Evolutionary conservation across 176 grass and related monocot genomes (phyloP), one percentile per base, ranked within the genome.

Genomic region (Carex pumila): DNA sequence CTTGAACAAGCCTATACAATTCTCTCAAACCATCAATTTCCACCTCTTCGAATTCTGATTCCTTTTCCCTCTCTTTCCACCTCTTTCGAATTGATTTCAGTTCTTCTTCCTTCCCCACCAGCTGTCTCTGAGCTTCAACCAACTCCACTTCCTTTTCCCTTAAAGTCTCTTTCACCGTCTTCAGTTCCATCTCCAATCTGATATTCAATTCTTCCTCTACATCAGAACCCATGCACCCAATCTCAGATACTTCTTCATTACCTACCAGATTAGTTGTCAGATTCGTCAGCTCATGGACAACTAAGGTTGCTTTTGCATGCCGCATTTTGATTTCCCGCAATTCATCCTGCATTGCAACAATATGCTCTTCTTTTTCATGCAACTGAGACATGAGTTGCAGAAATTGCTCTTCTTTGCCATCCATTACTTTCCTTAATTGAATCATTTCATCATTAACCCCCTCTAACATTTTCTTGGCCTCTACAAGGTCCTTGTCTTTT

Each of bases 401-500:
- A 79, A 84, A 65, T 41, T 88, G 43, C 30, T 88, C 49, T 84
- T 88, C 86, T 79, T 84, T 88, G 31, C 71, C 76, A 37, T 68
- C 77, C 11, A 70, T 78, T 79, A 84, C 37, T 14, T 76, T 59
- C n/a, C 75, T 65, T 43, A 88, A 37, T 68, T 80, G 82, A 25
- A 30, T 61, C 30, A 88, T 84, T 31, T 88, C 87, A 79, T 50
- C 43, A 70, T 72, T 81, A 84, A 85, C 34, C 53, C 60, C 82
- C 60, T 65, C 87, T 63, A 88, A 57, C 14, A 81, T 80, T 12
- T 77, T 79, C 41, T 90, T 84, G 71, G 88, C 87, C 45, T 86
- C 83, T 11, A 81, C 37, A 85, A 92, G 90, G 59, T 94, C 94
- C 52, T 67, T 81, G 89, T 94, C 91, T 61, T 94, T 97, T 86